Conservation (phyloP, 192 early-diverging fungal species). For the Linderina pennispora region DNA sequence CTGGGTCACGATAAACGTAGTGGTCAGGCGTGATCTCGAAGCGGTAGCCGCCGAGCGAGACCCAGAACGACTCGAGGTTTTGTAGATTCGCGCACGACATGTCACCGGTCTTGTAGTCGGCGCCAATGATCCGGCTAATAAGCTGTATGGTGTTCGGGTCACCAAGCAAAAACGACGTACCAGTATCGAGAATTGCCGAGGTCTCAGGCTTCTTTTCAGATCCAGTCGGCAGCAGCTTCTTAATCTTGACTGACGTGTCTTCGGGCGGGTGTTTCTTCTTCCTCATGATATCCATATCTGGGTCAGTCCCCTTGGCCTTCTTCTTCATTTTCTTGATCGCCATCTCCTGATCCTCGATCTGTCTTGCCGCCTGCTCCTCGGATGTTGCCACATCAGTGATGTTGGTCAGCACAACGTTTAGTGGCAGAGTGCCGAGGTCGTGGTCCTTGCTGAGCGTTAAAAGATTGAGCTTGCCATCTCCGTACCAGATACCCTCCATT, state of each 20-base stretch:
- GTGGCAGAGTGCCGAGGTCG: slow-evolving; percentile 25
- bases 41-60: slow-evolving; percentile 38
- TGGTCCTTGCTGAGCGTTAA: slow-evolving; percentile 36
- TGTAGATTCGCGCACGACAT: slow-evolving; percentile 36
- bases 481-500: slow-evolving; percentile 45
- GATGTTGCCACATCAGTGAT: slow-evolving; percentile 4
- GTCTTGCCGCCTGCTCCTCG: neutral
- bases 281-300: slow-evolving; percentile 17
- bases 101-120: slow-evolving; percentile 41
- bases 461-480: slow-evolving; percentile 40
- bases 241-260: slow-evolving; percentile 36
- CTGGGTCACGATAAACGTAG: slow-evolving; percentile 39
- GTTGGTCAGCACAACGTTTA: slow-evolving; percentile 21
- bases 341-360: slow-evolving; percentile 12
- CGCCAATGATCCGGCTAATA: slow-evolving; percentile 47
- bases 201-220: slow-evolving; percentile 21
- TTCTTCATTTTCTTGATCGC: slow-evolving; percentile 10
- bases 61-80: slow-evolving; percentile 39
- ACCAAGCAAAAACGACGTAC: slow-evolving; percentile 43
- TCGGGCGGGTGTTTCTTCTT: slow-evolving; percentile 19
- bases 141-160: slow-evolving; percentile 39
- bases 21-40: slow-evolving; percentile 43
- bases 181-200: slow-evolving; percentile 44
- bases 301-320: slow-evolving; percentile 23
- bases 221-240: slow-evolving; percentile 26